These are phyloP conservation scores for Xylaria nigripes DNA, from an alignment of 495 filamentous ascomycete genomes.

Conservation along the genomic window DNA sequence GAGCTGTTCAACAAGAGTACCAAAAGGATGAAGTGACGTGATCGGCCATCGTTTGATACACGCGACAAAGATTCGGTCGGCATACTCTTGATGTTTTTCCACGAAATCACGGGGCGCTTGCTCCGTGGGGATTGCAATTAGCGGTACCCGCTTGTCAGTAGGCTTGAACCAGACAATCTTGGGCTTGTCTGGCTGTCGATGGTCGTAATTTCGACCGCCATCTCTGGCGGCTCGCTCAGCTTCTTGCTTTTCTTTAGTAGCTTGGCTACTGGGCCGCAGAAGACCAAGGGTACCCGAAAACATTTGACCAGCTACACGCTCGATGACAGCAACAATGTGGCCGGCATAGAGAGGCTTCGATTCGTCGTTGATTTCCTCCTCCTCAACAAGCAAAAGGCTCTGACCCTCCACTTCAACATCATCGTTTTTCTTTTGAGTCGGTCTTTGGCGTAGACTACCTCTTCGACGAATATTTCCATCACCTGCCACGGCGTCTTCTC, in stretches of 20 bases:
- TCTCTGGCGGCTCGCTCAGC: conserved; percentile 90
- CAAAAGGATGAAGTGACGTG: conserved; percentile 97
- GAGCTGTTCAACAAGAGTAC: conserved; percentile 92
- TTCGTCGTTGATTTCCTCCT: conserved; percentile 97
- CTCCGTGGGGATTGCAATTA: conserved; percentile 97
- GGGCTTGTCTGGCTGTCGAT: conserved; percentile 84
- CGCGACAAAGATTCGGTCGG: conserved; percentile 94
- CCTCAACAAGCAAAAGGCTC: conserved; percentile 90
- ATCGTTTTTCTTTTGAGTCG: conserved; percentile 99
- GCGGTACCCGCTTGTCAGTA: conserved; percentile 93
- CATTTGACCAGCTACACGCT: conserved; percentile 96
- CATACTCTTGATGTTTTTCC: conserved; percentile 95
- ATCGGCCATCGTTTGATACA: conserved; percentile 99
- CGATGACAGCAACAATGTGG: conserved; percentile 93
- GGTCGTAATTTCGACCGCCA: conserved; percentile 70
- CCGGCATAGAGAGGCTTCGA: conserved; percentile 96
- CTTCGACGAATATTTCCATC: conserved; percentile 82
- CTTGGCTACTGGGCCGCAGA: conserved; percentile 92
- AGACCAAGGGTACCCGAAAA: conserved; percentile 94
- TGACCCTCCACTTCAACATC: conserved; percentile 98
- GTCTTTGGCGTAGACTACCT: conserved; percentile 90
- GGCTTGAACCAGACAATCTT: conserved; percentile 99
- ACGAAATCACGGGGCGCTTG: conserved; percentile 97
- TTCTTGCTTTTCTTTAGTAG: conserved; percentile 99
- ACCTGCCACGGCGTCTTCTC: conserved; percentile 56